Base-by-base conservation (phyloP, 1,284 basidiomycete species). In the Ustilago esculenta region DNA sequence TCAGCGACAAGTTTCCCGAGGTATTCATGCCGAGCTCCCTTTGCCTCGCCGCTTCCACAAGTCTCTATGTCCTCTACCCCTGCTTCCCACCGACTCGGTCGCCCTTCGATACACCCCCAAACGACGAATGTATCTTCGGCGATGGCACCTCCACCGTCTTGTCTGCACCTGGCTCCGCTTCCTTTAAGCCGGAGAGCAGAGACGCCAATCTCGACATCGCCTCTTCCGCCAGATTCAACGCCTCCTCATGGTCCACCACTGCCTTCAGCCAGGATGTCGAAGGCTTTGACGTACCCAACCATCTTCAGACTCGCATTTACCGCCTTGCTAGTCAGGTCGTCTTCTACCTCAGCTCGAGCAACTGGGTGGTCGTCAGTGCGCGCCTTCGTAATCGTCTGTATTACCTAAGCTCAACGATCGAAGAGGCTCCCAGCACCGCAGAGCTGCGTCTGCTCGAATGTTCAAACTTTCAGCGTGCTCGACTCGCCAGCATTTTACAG, bases 261-360 rank as follows among this genome's bases (percentile, higher is more conserved):
- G 33, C 63, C 23, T 66, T 53, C 41, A 58, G 51, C 35, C 45
- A 40, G 12, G 73, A 69, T 17, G 47, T 55, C 34, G 64, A 61
- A 24, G 51, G 52, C n/a, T 57, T 55, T 27, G 73, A 75, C 32
- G 54, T 63, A 3, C 55, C 60, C 30, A 54, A 39, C 27, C 51
- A 67, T 20, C 58, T 75, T 5, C 51, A 63, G 29, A 66, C 69
- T 15, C 51, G 58, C 44, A 84, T 86, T 72, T 82, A 83, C 18
- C 79, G 82, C 44, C 80, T 82, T 46, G 81, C 84, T 6, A 90
- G 91, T 12, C 88, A 89, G 41, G 89, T 95, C 72, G 87, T 96
- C 37, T 94, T 91, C 81, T 90, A 91, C 79, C 86, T 97, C 14
- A 94, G 93, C 7, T 89, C 91, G 0, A 91, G 91, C 18, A 96